phyloP scores from a whole-genome alignment of 1,284 basidiomycete species.

The Stygiomarasmius scandens region DNA sequence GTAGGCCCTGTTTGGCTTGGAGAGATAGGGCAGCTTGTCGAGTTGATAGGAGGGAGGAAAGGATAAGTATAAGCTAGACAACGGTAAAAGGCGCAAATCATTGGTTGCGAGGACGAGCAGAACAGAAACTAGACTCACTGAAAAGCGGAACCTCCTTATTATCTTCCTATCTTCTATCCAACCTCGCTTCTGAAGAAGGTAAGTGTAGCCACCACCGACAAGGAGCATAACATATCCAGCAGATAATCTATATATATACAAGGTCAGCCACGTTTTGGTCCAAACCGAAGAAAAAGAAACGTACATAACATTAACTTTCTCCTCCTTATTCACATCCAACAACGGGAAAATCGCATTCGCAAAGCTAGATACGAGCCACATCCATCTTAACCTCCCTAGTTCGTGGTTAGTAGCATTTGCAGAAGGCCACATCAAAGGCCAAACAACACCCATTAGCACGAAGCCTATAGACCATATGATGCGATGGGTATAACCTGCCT shows the following conservation, averaged over 20 bases:
- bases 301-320: conserved; percentile 65
- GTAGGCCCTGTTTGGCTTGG: conserved; percentile 70
- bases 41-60: conserved; percentile 61
- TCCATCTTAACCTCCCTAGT: conserved; percentile 18
- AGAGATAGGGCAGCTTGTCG: conserved; percentile 61
- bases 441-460: conserved; percentile 62
- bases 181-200: background rate
- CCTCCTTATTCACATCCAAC: conserved; percentile 74
- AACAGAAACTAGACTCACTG: no score
- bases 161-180: background rate
- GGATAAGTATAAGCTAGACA: conserved; percentile 28
- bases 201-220: conserved; percentile 8
- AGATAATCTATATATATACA: conserved; percentile 23
- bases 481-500: conserved; percentile 73
- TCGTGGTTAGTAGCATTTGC: background rate
- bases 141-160: background rate
- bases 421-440: conserved; percentile 63
- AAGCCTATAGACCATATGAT: conserved; percentile 77
- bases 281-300: no score
- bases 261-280: no score
- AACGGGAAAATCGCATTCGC: conserved; percentile 71
- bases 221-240: conserved; percentile 32
- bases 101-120: no score
- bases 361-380: conserved; percentile 61
- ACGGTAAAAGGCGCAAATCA: background rate